Base-by-base conservation (phyloP, 2,329 filamentous ascomycete species). In the Huntiella decipiens region DNA sequence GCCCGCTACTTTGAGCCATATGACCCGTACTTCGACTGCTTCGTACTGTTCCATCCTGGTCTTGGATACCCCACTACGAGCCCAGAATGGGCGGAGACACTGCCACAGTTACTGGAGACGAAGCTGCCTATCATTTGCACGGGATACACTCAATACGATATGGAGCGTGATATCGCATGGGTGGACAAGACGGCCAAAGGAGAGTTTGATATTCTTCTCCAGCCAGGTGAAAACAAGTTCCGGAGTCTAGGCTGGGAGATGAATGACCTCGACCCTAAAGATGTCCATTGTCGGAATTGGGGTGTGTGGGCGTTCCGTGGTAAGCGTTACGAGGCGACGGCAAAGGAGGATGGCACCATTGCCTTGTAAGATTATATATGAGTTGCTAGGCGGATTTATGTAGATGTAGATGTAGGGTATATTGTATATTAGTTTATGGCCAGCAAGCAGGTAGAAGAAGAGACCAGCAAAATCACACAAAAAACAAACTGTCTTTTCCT, bases 11-110 rank as follows among this genome's bases (percentile, higher is more conserved):
- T 96, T 65, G 77, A 82, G 48, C 91, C 92, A 0, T 95, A 92
- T 58, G 91, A 98, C 58, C 91, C 91, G 1, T 98, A 98, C 65
- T 94, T 98, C 61, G 91, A 98, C 66, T 91, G 83, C 61, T 94
- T 98, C 58, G 78, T 98, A 56, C 73, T 95, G 44, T 98, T 96
- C 70, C 92, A 98, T 57, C 92, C 92, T 0, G 92, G 92, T 6
- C 72, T 98, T 13, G 92, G 91, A 10, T 91, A 98, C 60, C 87
- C 92, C 1, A 85, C 87, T 11, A 88, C 81, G 57, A 83, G 82
- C 44, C 83, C 93, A 56, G 91, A 98, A 61, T 98, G 92, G 91
- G 74, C 81, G 49, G 79, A 88, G 55, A 96, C 91, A 0, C 63
- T 98, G 5, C 91, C 91, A 2, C 70, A 86, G 56, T 71, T 98